Evolutionary conservation across 2,329 filamentous ascomycete genomes (phyloP).

Genomic region (Exophiala sp.): DNA sequence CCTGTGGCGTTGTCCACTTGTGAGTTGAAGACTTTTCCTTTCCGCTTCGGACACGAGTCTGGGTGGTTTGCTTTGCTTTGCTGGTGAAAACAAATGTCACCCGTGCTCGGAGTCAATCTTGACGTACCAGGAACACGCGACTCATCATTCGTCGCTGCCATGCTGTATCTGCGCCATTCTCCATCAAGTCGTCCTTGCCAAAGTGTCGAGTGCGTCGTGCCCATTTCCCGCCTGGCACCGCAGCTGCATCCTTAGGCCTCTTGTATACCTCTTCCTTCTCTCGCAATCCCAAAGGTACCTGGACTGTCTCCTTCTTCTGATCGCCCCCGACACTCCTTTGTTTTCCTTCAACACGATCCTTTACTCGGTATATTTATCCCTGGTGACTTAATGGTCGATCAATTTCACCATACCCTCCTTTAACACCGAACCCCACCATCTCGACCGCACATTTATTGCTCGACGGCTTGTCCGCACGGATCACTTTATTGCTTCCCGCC

Average conservation of each 20-base stretch:
- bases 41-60: slow-evolving; percentile 12
- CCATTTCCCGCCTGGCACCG: slow-evolving; percentile 22
- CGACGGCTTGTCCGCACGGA: slow-evolving; percentile 5
- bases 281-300: slow-evolving; percentile 18
- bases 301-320: slow-evolving; percentile 17
- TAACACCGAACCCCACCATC: slow-evolving; percentile 18
- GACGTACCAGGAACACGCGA: slow-evolving; percentile 22
- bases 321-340: slow-evolving; percentile 21
- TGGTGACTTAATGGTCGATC: slow-evolving; percentile 14
- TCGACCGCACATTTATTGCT: slow-evolving; percentile 11
- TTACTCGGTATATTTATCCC: slow-evolving; percentile 14
- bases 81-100: slow-evolving; percentile 15
- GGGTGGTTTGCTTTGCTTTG: slow-evolving; percentile 1
- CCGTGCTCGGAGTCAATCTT: slow-evolving; percentile 18
- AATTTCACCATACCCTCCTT: slow-evolving; percentile 9
- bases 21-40: slow-evolving; percentile 12
- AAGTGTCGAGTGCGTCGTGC: slow-evolving; percentile 20
- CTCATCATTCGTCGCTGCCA: slow-evolving; percentile 17
- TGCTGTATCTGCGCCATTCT: slow-evolving; percentile 20
- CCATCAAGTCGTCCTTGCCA: slow-evolving; percentile 15
- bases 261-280: slow-evolving; percentile 21
- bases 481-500: slow-evolving; percentile 2
- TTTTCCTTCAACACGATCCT: slow-evolving; percentile 18
- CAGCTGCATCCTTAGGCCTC: slow-evolving; percentile 22
- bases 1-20: slow-evolving; percentile 23